Evolutionary conservation across 768 basidiomycete genomes (phyloP).

Genomic region (Hemileccinum impolitum): DNA sequence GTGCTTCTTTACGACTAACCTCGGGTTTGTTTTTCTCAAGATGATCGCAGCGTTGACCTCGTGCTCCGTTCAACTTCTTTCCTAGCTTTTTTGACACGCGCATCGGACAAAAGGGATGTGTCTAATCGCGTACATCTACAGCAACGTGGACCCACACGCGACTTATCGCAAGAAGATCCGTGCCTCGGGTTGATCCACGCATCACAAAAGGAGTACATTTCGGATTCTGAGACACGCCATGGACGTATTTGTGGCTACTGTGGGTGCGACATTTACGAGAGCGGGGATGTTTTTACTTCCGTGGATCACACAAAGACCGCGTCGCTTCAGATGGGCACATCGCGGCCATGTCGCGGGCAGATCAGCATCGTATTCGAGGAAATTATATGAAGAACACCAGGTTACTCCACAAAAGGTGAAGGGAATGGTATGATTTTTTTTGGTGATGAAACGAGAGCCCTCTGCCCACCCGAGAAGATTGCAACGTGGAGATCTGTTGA

Average conservation of each 20-base stretch:
- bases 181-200: not conserved
- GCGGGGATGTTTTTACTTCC: slow-evolving; percentile 3
- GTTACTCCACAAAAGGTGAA: slow-evolving; percentile 7
- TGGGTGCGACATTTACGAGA: no score
- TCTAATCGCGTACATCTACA: slow-evolving; percentile 10
- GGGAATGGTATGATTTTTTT: slow-evolving; percentile 2
- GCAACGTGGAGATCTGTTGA: not conserved
- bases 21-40: slow-evolving; percentile 13
- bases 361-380: slow-evolving; percentile 3
- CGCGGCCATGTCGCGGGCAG: slow-evolving; percentile 12
- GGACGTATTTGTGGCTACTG: not conserved
- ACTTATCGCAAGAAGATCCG: slow-evolving; percentile 19
- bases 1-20: slow-evolving; percentile 4
- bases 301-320: slow-evolving; percentile 6
- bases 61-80: slow-evolving; percentile 7
- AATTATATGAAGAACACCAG: slow-evolving; percentile 17
- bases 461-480: not conserved
- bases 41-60: slow-evolving; percentile 9
- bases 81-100: not conserved
- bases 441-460: not conserved
- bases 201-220: not conserved
- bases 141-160: slow-evolving; percentile 21
- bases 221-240: not conserved
- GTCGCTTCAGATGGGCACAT: not conserved
- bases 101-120: not conserved